These are phyloP conservation scores for Polytrichum commune DNA, from an alignment of 225 moss, liverwort and hornwort genomes.

Conservation along the genomic window DNA sequence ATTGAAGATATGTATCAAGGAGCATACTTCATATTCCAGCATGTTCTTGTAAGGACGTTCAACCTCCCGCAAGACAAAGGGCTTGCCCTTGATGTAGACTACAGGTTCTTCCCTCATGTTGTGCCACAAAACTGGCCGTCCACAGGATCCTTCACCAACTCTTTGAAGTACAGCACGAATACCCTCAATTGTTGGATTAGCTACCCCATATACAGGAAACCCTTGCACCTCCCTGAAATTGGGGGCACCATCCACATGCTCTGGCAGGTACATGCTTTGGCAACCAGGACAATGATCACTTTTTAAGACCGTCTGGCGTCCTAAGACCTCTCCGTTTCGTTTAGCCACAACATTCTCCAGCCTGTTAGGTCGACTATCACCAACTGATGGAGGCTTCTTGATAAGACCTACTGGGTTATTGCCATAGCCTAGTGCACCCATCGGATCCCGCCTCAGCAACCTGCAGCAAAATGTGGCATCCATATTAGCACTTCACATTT, in stretches of 20 bases:
- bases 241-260: slow-evolving; percentile 95
- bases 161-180: slow-evolving; percentile 94
- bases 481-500: too few species aligned
- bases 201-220: slow-evolving; percentile 94
- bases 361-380: slow-evolving; percentile 74
- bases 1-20: not conserved
- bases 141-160: slow-evolving; percentile 77
- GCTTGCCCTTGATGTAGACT: slow-evolving; percentile 96
- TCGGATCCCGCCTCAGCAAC: slow-evolving; percentile 95
- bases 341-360: slow-evolving; percentile 88
- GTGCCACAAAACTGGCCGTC: slow-evolving; percentile 92
- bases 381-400: slow-evolving; percentile 53
- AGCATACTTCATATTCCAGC: slow-evolving; percentile 94
- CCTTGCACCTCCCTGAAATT: slow-evolving; percentile 96
- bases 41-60: slow-evolving; percentile 99
- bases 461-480: slow-evolving; percentile 26
- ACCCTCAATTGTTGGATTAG: slow-evolving; percentile 95
- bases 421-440: slow-evolving; percentile 93
- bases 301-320: slow-evolving; percentile 94
- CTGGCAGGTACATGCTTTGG: slow-evolving; percentile 82
- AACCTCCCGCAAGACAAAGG: slow-evolving; percentile 97
- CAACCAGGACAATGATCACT: slow-evolving; percentile 99
- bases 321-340: slow-evolving; percentile 93
- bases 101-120: slow-evolving; percentile 99
- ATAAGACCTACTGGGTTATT: slow-evolving; percentile 60